These are phyloP conservation scores for Articulospora tetracladia DNA, from an alignment of 495 filamentous ascomycete species.

Conservation along the genomic window DNA sequence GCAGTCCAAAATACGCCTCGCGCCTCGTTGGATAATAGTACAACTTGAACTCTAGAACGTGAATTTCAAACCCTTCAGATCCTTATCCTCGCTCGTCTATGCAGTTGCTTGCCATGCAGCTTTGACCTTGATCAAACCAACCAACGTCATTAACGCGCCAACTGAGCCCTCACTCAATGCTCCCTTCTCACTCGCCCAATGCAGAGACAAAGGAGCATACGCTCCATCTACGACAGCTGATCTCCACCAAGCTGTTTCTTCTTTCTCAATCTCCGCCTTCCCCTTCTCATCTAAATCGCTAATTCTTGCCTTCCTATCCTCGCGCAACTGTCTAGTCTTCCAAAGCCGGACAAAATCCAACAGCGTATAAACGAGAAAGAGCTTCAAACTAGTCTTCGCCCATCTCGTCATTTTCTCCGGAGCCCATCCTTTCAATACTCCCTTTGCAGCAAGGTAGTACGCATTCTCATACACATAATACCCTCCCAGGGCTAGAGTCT, in stretches of 20 bases:
- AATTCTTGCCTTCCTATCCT: constrained; percentile 13
- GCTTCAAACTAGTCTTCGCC: constrained; percentile 63
- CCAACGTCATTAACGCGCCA: constrained; percentile 59
- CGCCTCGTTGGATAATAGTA: too few species aligned
- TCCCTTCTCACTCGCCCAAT: constrained; percentile 74
- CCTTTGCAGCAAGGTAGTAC: constrained; percentile 67
- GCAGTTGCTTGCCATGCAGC: constrained; percentile 30
- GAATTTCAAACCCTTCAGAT: too few species aligned
- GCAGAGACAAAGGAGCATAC: constrained; percentile 55
- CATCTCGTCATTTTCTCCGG: constrained; percentile 47
- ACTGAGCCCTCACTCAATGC: constrained; percentile 52
- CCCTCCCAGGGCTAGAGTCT: constrained; percentile 43
- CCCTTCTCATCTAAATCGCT: constrained; percentile 34
- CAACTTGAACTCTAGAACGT: too few species aligned
- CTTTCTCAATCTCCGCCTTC: constrained; percentile 30
- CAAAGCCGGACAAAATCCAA: constrained; percentile 64
- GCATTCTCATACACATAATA: constrained; percentile 82
- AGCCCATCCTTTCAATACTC: constrained; percentile 58
- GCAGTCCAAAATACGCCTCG: too few species aligned
- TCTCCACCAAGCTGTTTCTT: constrained; percentile 38
- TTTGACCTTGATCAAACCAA: constrained; percentile 61
- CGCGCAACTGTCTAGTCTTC: background rate
- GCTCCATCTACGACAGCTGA: constrained; percentile 42
- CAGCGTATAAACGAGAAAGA: constrained; percentile 72
- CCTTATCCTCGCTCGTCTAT: too few species aligned